phyloP scores from a whole-genome alignment of 2,329 filamentous ascomycete species.

The Colletotrichum caudatum region DNA sequence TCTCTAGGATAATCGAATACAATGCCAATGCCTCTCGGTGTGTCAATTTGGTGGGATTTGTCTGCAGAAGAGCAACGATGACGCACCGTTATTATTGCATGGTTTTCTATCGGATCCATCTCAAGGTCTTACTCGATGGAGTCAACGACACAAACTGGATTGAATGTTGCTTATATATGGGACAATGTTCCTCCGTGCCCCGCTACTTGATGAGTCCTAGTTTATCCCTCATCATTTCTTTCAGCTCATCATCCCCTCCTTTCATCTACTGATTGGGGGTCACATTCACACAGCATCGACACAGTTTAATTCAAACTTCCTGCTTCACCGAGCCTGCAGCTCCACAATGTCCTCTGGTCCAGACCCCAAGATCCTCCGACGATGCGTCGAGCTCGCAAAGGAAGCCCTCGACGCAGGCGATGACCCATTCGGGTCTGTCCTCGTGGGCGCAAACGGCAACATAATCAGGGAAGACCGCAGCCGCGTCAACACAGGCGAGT shows the following conservation, averaged over 20 bases:
- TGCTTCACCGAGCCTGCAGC: not conserved
- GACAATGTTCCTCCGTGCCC: conserved; percentile 23
- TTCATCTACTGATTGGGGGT: not conserved
- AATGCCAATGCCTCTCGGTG: not conserved
- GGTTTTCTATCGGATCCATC: not conserved
- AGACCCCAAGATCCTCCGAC: conserved; percentile 40
- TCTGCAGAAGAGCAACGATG: not conserved
- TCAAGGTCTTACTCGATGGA: rapidly evolving
- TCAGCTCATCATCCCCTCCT: not conserved
- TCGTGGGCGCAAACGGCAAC: conserved; percentile 47
- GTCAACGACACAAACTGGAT: not conserved
- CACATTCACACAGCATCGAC: not conserved
- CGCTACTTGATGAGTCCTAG: conserved; percentile 7
- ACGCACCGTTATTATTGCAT: not conserved
- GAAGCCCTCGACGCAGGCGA: conserved; percentile 54
- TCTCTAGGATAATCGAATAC: too few relatives aligned
- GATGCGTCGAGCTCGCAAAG: conserved; percentile 49
- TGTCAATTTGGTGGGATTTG: not conserved
- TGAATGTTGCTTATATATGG: not conserved
- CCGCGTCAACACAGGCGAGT: conserved; percentile 48
- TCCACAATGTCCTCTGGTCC: conserved; percentile 36
- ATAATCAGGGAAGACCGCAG: conserved; percentile 52
- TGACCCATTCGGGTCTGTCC: conserved; percentile 53
- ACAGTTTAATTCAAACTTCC: too few relatives aligned
- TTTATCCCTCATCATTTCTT: not conserved